These are phyloP conservation scores for Dothistroma pini DNA, from an alignment of 2,329 filamentous ascomycete genomes.

Conservation along the genomic window DNA sequence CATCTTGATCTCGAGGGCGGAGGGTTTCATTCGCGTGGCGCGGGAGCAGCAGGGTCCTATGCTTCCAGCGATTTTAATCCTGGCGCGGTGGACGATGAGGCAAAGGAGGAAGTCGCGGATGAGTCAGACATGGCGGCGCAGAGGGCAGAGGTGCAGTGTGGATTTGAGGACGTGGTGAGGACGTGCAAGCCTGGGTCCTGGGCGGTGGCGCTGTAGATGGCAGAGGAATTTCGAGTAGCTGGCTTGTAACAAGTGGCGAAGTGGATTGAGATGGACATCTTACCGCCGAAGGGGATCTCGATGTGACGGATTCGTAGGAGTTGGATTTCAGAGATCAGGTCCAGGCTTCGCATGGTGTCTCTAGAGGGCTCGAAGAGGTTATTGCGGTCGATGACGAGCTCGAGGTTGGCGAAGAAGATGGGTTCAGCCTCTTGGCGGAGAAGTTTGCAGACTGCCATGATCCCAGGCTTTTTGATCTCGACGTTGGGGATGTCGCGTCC, in stretches of 20 bases:
- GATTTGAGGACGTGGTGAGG: background rate
- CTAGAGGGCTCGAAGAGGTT: background rate
- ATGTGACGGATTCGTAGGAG: background rate
- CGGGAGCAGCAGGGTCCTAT: background rate
- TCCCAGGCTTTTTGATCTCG: background rate
- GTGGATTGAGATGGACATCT: background rate
- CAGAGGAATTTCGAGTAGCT: too few species aligned
- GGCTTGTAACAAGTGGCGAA: too few species aligned
- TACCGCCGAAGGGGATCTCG: background rate
- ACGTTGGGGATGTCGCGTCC: background rate
- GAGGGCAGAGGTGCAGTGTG: background rate
- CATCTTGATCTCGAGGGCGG: background rate
- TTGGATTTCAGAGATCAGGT: background rate
- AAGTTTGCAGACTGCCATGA: background rate
- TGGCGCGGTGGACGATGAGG: background rate
- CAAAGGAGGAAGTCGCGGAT: background rate
- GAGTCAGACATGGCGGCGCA: background rate
- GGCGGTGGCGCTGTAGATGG: background rate
- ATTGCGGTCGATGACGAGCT: background rate
- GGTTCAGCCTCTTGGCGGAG: background rate
- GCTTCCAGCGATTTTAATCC: background rate
- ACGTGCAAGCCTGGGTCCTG: background rate
- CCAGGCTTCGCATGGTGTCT: background rate
- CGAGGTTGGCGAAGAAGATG: background rate
- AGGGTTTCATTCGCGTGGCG: background rate